Evolutionary conservation across 2,329 filamentous ascomycete genomes (phyloP).

Genomic region (Paecilomyces sp.): DNA sequence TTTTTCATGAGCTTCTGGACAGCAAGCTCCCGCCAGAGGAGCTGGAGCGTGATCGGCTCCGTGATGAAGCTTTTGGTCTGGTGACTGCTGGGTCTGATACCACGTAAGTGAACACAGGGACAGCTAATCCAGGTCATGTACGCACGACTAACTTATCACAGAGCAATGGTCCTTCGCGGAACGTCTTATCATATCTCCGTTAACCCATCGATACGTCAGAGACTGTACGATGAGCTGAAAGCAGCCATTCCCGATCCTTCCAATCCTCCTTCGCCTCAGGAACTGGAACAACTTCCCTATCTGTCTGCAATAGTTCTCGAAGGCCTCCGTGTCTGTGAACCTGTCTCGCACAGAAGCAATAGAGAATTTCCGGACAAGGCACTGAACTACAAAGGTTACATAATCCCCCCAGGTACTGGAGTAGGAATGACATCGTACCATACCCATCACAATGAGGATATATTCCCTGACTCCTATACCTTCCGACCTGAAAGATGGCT

Average conservation of each 20-base stretch:
- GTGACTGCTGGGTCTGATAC: background rate
- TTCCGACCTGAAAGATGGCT: conserved; percentile 21
- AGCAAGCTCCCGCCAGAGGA: background rate
- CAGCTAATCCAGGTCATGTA: background rate
- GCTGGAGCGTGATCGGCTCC: background rate
- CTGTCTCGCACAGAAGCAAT: conserved; percentile 18
- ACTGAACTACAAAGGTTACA: conserved; percentile 14
- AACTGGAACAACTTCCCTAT: conserved; percentile 18
- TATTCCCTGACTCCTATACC: conserved; percentile 17
- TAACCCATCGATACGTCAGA: conserved; percentile 6
- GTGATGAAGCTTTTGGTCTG: background rate
- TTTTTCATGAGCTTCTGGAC: background rate
- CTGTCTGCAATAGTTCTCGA: conserved; percentile 19
- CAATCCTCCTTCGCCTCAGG: conserved; percentile 4
- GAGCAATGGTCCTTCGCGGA: conserved; percentile 1
- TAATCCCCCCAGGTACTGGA: conserved; percentile 13
- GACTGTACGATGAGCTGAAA: conserved; percentile 9
- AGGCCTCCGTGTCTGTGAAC: conserved; percentile 26
- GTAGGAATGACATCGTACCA: conserved; percentile 22
- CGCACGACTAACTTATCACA: background rate
- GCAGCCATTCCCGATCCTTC: conserved; percentile 10
- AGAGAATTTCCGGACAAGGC: conserved; percentile 10
- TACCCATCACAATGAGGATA: conserved; percentile 16
- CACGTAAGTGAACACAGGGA: background rate
- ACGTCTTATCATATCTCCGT: conserved; percentile 8